Evolutionary conservation across 495 filamentous ascomycete genomes (phyloP), one percentile per base, ranked within the genome.

Genomic region (Aspergillus biplanus): DNA sequence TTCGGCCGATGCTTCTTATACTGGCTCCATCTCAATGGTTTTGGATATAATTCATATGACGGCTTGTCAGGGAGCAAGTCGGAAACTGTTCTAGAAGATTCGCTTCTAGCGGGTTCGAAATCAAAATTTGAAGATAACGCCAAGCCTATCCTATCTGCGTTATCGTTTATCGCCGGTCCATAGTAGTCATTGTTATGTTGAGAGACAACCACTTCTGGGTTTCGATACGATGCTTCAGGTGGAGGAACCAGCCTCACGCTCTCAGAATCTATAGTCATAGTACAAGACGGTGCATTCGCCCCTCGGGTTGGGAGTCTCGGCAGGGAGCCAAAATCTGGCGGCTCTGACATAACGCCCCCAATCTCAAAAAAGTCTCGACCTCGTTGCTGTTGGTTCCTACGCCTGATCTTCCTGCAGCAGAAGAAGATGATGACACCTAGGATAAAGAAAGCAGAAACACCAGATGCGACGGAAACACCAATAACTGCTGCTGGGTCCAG

Each of bases 331-430:
- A 80, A 80, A 16, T 75, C 72, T 3, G 72, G 70, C 46, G 78
- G 79, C 58, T 80, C 75, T 56, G 73, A 68, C 78, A 80, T 80
- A 12, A 66, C 61, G 7, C 77, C 79, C 27, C 78, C 79, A 63
- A 79, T 80, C 55, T 82, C 79, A 52, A 79, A 81, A 33, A 68
- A 67, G n/a, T 75, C 62, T 6, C 58, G 62, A n/a, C 71, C 58
- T 32, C 73, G 60, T 11, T 61, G 62, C 7, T 65, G 34, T 32
- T 66, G 64, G 13, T 67, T 66, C 31, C 55, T 67, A 35, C 70
- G 69, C 31, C 68, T 69, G 55, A 71, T 69, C 64, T 65, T 77
- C 59, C 73, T 73, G 52, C 69, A 71, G 39, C 68, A 77, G 60
- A 72, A 75, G 49, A 78, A 73, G 8, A 80, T 67, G 2, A 74